phyloP scores from a whole-genome alignment of 1,284 basidiomycete genomes.

The Amylostereum areolatum region DNA sequence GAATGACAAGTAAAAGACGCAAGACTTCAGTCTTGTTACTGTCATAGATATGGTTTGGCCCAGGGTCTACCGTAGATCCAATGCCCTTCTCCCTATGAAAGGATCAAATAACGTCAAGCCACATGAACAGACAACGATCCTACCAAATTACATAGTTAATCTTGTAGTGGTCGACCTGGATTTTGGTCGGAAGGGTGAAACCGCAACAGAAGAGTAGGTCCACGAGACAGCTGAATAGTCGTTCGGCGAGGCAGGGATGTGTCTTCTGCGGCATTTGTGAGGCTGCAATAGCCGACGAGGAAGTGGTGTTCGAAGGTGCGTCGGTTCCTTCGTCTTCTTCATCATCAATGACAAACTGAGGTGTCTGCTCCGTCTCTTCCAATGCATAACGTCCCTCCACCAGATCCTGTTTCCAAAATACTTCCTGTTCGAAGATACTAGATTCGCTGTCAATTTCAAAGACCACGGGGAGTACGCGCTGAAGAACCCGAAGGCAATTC shows the following conservation, averaged over 20 bases:
- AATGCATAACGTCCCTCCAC: slow-evolving; percentile 25
- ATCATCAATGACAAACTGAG: slow-evolving; percentile 81
- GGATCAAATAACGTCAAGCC: neutral
- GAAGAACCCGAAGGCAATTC: slow-evolving; percentile 83
- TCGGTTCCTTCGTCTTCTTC: slow-evolving; percentile 61
- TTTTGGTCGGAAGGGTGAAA: slow-evolving; percentile 77
- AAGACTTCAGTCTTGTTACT: slow-evolving; percentile 83
- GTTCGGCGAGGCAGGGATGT: slow-evolving; percentile 72
- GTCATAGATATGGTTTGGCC: slow-evolving; percentile 64
- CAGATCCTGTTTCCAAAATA: slow-evolving; percentile 66
- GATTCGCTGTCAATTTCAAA: slow-evolving; percentile 78
- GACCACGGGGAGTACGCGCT: slow-evolving; percentile 81
- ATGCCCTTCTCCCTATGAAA: slow-evolving; percentile 82
- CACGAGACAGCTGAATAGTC: slow-evolving; percentile 70
- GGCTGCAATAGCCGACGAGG: slow-evolving; percentile 15
- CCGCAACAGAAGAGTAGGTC: slow-evolving; percentile 89
- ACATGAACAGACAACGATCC: slow-evolving; percentile 18
- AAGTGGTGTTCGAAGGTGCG: slow-evolving; percentile 22
- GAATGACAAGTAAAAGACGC: slow-evolving; percentile 76
- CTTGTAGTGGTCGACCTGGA: slow-evolving; percentile 77
- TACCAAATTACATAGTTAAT: slow-evolving; percentile 84
- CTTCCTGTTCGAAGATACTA: slow-evolving; percentile 61
- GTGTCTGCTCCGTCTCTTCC: slow-evolving; percentile 27
- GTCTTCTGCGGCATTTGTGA: slow-evolving; percentile 33
- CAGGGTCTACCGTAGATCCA: slow-evolving; percentile 73